Conservation (phyloP, 2,329 filamentous ascomycete species). For the Colletotrichum sp. region DNA sequence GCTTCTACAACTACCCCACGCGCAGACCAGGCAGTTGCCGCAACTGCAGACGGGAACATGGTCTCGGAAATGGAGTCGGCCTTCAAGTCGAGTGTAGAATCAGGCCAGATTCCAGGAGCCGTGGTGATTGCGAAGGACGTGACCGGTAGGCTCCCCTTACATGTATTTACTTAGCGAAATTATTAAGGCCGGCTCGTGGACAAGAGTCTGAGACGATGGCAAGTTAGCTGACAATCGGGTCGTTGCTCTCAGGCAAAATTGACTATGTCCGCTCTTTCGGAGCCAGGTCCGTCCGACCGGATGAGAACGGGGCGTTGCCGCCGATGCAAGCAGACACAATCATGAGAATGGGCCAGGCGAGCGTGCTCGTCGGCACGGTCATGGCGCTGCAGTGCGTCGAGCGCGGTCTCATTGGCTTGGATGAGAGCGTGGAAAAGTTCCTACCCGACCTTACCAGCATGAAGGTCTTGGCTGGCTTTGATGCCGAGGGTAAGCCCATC, state of each 20-base stretch:
- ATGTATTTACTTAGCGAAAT: neutral
- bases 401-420: conserved; percentile 49
- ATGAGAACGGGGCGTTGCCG: conserved; percentile 31
- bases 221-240: neutral
- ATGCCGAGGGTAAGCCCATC: conserved; percentile 40
- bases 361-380: conserved; percentile 53
- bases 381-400: conserved; percentile 60
- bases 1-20: neutral
- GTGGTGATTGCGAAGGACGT: neutral
- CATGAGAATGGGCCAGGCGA: conserved; percentile 38
- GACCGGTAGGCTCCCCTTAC: neutral
- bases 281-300: neutral
- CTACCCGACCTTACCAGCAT: conserved; percentile 54
- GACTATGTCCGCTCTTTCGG: neutral
- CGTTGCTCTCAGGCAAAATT: neutral
- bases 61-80: neutral
- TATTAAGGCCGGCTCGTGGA: neutral
- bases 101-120: neutral
- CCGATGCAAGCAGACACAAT: conserved; percentile 34
- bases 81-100: neutral
- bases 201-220: neutral
- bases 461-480: conserved; percentile 53
- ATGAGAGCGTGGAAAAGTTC: conserved; percentile 46
- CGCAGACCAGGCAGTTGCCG: neutral
- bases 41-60: neutral